Evolutionary conservation across 208 protist species (phyloP).

Genomic region (Tritrichomonas foetus): DNA sequence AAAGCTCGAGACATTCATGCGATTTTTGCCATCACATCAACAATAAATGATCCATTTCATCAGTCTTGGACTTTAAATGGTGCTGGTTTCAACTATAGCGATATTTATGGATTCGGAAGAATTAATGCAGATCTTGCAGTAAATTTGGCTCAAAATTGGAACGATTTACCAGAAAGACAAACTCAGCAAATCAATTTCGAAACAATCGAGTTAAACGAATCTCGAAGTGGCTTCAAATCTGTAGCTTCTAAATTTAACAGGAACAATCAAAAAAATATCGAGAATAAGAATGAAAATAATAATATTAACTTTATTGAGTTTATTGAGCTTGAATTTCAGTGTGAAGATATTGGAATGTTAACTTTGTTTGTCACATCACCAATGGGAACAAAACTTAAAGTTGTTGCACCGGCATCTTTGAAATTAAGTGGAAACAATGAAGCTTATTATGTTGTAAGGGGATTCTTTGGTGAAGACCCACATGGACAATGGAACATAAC

Average conservation of each 20-base stretch:
- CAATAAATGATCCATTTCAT: not conserved
- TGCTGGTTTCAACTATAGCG: not conserved
- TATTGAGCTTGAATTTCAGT: not conserved
- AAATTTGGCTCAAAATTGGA: not conserved
- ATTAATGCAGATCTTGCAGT: not conserved
- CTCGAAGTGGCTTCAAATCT: not conserved
- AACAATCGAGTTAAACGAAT: not conserved
- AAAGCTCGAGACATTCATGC: not conserved
- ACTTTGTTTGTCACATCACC: not conserved
- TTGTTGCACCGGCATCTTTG: not conserved
- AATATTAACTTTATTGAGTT: not conserved
- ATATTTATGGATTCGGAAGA: slow-evolving; percentile 19
- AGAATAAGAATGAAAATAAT: no score
- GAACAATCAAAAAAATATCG: no score
- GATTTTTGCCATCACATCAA: not conserved
- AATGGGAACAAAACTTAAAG: not conserved
- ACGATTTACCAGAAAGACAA: not conserved
- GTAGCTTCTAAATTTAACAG: no score
- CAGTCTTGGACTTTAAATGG: not conserved
- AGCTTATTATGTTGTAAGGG: not conserved
- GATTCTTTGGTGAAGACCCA: slow-evolving; percentile 14
- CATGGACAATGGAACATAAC: not conserved
- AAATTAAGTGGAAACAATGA: not conserved
- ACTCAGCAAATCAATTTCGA: not conserved
- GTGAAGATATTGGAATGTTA: not conserved